Percentiles rank a stretch among this genome's conserved stretches.
These are phyloP conservation scores for Oryza glaberrima DNA, from an alignment of 176 grass and related monocot genomes.

Conservation along the genomic window DNA sequence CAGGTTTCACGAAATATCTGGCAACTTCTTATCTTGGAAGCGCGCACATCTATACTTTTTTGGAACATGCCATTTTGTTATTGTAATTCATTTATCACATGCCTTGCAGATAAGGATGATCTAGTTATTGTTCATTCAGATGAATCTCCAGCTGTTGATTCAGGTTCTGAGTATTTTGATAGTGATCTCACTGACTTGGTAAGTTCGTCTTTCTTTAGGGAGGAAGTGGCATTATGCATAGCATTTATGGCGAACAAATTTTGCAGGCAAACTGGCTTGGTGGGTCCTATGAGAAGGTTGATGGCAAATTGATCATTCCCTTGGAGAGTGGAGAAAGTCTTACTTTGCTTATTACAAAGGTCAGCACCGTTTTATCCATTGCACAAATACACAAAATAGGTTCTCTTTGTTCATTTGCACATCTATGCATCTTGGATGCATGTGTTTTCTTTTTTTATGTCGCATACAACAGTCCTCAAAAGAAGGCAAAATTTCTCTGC, in stretches of 20 bases:
- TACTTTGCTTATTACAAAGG: constrained; percentile 73
- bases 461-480: neutral
- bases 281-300: constrained; percentile 71
- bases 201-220: constrained; percentile 34
- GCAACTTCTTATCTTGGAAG: constrained; percentile 27
- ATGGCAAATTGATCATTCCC: constrained; percentile 70
- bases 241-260: neutral
- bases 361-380: constrained; percentile 40
- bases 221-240: neutral
- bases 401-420: neutral
- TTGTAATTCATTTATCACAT: constrained; percentile 34
- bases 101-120: constrained; percentile 73
- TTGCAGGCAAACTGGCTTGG: constrained; percentile 78
- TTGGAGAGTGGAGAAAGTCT: constrained; percentile 73
- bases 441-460: neutral
- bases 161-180: constrained; percentile 67
- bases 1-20: constrained; percentile 62
- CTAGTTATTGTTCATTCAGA: constrained; percentile 72
- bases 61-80: constrained; percentile 15
- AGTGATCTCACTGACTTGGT: constrained; percentile 73
- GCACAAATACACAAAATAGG: neutral
- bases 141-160: constrained; percentile 56
- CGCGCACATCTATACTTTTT: neutral
- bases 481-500: neutral
- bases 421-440: neutral